A percentile compares a stretch with the other conserved stretches of the same genome.
Evolutionary conservation across 129 eudicot species (phyloP).

Genomic region (Chrysanthemum lavandulifolium): DNA sequence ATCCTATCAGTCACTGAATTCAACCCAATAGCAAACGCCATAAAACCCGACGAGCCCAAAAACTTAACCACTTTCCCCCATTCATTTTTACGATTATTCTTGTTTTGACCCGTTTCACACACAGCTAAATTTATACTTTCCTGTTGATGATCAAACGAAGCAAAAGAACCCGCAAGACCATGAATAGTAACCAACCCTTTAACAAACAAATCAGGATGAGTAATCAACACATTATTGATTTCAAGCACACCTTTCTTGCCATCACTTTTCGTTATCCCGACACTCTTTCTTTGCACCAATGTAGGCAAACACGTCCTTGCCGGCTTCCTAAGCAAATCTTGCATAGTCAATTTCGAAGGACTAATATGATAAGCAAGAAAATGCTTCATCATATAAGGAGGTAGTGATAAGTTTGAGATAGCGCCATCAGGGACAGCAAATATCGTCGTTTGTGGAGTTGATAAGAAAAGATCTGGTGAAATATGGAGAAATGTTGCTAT

Average conservation of each 20-base stretch:
- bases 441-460: slow-evolving; percentile 49
- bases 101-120: slow-evolving; percentile 24
- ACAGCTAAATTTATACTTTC: slow-evolving; percentile 27
- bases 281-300: slow-evolving; percentile 30
- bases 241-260: slow-evolving; percentile 25
- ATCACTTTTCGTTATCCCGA: slow-evolving; percentile 37
- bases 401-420: slow-evolving; percentile 44
- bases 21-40: slow-evolving; percentile 61
- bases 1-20: slow-evolving; percentile 52
- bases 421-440: slow-evolving; percentile 63
- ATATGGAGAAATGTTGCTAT: slow-evolving; percentile 64
- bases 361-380: slow-evolving; percentile 56
- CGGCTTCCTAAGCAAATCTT: slow-evolving; percentile 46
- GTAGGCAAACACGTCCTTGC: slow-evolving; percentile 48
- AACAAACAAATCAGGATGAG: slow-evolving; percentile 71
- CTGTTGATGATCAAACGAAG: slow-evolving; percentile 25
- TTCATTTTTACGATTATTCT: slow-evolving; percentile 31
- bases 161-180: slow-evolving; percentile 46
- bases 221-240: slow-evolving; percentile 58
- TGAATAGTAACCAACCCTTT: slow-evolving; percentile 52
- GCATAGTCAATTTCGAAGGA: slow-evolving; percentile 39
- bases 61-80: slow-evolving; percentile 44
- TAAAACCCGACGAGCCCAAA: slow-evolving; percentile 49
- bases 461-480: slow-evolving; percentile 59
- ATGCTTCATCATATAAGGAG: slow-evolving; percentile 38